phyloP scores from a whole-genome alignment of 495 filamentous ascomycete genomes.

The Chaetomium fimeti region DNA sequence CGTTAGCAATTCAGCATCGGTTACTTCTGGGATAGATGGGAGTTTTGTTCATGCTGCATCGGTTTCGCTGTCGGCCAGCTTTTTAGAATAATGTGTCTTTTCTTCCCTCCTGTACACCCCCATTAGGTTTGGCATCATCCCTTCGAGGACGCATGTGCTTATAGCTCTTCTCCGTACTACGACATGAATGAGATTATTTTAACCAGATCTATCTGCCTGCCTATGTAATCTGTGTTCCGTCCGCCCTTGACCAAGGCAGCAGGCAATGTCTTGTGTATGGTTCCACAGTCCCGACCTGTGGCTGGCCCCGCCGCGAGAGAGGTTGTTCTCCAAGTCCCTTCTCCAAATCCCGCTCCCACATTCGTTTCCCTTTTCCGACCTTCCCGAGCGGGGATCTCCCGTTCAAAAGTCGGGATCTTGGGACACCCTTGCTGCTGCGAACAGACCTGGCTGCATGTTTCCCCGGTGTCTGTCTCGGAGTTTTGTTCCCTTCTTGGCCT shows the following conservation, averaged over 20 bases:
- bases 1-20: slow-evolving; percentile 23
- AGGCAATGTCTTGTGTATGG: neutral
- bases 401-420: neutral
- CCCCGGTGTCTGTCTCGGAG: slow-evolving; percentile 10
- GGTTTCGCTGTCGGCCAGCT: slow-evolving; percentile 18
- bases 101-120: neutral
- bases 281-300: neutral
- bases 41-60: slow-evolving; percentile 23
- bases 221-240: no score
- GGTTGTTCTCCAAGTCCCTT: neutral
- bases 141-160: neutral
- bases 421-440: neutral
- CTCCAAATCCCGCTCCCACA: slow-evolving; percentile 4
- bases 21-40: slow-evolving; percentile 22
- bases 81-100: slow-evolving; percentile 18
- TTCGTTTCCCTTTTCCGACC: neutral
- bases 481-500: slow-evolving; percentile 12
- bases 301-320: neutral
- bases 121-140: neutral
- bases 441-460: slow-evolving; percentile 11
- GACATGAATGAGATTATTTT: neutral
- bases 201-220: neutral
- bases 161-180: neutral
- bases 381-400: neutral
- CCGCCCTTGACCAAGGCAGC: neutral